Evolutionary conservation across 257 asterid genomes (phyloP), one percentile per base, ranked within the genome.

Genomic region (Avicennia marina): DNA sequence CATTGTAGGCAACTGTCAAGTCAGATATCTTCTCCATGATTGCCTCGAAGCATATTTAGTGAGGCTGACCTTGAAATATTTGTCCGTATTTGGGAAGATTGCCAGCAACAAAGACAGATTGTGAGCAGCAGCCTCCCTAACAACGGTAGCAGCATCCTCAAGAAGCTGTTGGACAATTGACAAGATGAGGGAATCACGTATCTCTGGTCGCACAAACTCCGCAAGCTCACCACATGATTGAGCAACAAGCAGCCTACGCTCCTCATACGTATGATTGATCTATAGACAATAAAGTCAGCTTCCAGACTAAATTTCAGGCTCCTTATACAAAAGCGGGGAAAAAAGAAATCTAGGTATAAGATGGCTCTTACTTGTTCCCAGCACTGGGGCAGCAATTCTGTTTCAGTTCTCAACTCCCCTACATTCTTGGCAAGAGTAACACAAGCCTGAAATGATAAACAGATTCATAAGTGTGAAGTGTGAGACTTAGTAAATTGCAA

Each of bases 51-150:
- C 97, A 83, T 80, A 80, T 89, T 75, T 86, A 93, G 97, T 86
- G 98, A 84, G 90, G 97, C 96, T 93, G 97, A 93, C 99, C 99
- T 93, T 93, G 96, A 84, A 80, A 93, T 93, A 89, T 93, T 93
- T 93, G 76, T 89, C 97, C 49, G 78, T 72, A 70, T 84, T 93
- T 72, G 97, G 98, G 83, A 93, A 86, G 87, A 89, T 89, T 11
- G 83, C 87, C 72, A 89, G 84, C 89, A 93, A 80, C 88, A 93
- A 75, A 60, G 97, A 96, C 79, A 93, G 85, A 65, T 93, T 93
- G 74, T 82, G 87, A 59, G 97, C 94, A 53, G 98, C 90, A 66
- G 99, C 95, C 82, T 93, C 97, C 69, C 98, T 85, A 68, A 93
- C 98, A 70, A 89, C 96, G 31, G 81, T 82, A 65, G 97, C 98